Evolutionary conservation across 176 grass and related monocot species (phyloP).

Genomic region (Musa beccarii): DNA sequence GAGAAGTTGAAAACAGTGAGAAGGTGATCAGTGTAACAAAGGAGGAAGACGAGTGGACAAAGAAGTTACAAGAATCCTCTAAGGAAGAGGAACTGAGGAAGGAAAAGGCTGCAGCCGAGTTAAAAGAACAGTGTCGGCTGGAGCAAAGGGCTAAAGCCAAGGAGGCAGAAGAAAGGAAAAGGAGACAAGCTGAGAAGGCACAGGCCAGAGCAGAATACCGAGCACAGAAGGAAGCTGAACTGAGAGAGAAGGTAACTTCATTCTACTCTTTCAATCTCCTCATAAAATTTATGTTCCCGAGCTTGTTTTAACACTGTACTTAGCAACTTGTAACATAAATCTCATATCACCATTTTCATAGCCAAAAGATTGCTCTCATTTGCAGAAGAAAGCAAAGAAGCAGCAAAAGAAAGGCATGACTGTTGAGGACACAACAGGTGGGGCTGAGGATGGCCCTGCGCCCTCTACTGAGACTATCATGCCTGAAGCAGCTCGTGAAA

Average conservation of each 20-base stretch:
- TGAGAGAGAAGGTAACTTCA: constrained; percentile 50
- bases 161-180: constrained; percentile 91
- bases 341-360: too few relatives aligned
- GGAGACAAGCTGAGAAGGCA: constrained; percentile 46
- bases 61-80: constrained; percentile 36
- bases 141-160: constrained; percentile 86
- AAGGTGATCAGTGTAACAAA: constrained; percentile 13
- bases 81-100: constrained; percentile 40
- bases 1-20: constrained; percentile 34
- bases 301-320: too few relatives aligned
- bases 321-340: too few relatives aligned
- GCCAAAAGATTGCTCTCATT: background rate
- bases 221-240: constrained; percentile 67
- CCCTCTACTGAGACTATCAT: constrained; percentile 25
- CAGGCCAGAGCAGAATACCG: constrained; percentile 56
- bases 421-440: background rate
- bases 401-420: constrained; percentile 30
- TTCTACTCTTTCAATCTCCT: background rate
- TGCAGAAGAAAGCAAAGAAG: constrained; percentile 69
- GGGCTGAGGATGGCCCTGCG: constrained; percentile 12
- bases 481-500: constrained; percentile 24
- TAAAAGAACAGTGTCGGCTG: constrained; percentile 41
- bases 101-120: constrained; percentile 44
- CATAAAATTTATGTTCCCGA: background rate
- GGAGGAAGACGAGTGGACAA: constrained; percentile 40